Evolutionary conservation across 805 yeast species (phyloP).

Genomic region (Candida patagonica): DNA sequence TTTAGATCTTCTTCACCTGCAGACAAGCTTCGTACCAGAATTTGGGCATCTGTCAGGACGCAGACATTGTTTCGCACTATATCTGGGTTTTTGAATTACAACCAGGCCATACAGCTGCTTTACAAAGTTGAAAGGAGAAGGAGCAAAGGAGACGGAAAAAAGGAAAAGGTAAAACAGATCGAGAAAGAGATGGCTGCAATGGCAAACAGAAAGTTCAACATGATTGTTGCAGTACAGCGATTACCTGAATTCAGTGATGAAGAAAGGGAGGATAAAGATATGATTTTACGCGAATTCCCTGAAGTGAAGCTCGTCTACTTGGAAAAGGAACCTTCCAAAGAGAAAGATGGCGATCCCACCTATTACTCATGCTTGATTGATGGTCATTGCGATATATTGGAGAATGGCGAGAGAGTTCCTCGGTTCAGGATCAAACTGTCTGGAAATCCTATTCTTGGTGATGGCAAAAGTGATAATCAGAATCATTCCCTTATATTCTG

Average conservation of each 20-base stretch:
- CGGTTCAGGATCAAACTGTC: conserved; percentile 57
- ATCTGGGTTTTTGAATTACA: conserved; percentile 75
- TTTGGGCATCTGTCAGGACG: conserved; percentile 80
- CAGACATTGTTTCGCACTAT: conserved; percentile 80
- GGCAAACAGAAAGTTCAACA: conserved; percentile 77
- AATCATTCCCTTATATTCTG: conserved; percentile 66
- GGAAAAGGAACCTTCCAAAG: conserved; percentile 9
- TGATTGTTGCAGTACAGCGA: conserved; percentile 81
- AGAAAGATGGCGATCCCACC: conserved; percentile 7
- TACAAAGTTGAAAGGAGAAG: conserved; percentile 46
- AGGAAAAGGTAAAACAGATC: conserved; percentile 4
- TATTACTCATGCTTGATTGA: conserved; percentile 61
- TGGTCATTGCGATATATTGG: conserved; percentile 54
- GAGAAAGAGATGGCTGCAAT: conserved; percentile 33
- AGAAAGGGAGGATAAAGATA: conserved; percentile 74
- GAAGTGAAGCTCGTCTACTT: conserved; percentile 45
- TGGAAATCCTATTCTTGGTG: conserved; percentile 78
- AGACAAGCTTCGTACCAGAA: conserved; percentile 58
- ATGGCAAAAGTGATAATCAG: conserved; percentile 79
- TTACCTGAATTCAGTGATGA: conserved; percentile 63
- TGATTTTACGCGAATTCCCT: conserved; percentile 75
- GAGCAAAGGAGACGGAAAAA: conserved; percentile 3
- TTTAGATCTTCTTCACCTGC: conserved; percentile 59
- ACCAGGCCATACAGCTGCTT: conserved; percentile 60
- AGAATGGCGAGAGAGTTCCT: conserved; percentile 50